These are phyloP conservation scores for Trypanosoma boissoni DNA, from an alignment of 208 protist genomes.

Conservation along the genomic window DNA sequence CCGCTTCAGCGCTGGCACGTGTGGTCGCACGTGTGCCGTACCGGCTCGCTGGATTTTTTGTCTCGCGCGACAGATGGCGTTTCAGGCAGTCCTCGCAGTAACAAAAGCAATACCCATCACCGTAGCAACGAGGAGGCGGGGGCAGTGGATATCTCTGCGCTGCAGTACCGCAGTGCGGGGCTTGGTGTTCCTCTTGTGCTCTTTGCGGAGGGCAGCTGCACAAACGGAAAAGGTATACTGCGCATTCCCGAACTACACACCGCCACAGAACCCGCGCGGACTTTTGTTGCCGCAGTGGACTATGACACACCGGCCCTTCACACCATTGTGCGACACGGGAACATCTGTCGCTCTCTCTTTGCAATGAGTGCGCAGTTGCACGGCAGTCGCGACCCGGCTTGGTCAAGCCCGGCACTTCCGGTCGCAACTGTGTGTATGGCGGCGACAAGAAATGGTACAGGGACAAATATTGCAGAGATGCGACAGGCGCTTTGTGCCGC, in stretches of 20 bases:
- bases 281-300: conserved; percentile 35
- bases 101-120: conserved; percentile 1
- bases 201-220: conserved; percentile 69
- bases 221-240: conserved; percentile 71
- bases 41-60: conserved; percentile 30
- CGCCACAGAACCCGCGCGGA: not conserved
- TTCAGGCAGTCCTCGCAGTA: not conserved
- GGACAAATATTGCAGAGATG: conserved; percentile 19
- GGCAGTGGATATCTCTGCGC: conserved; percentile 22
- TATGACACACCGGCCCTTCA: conserved; percentile 64
- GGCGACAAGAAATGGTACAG: not conserved
- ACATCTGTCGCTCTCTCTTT: conserved; percentile 32
- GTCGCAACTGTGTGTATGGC: conserved; percentile 32
- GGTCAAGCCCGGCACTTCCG: conserved; percentile 59
- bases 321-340: conserved; percentile 42
- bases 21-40: conserved; percentile 52
- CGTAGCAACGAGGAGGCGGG: not conserved
- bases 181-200: conserved; percentile 51
- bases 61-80: conserved; percentile 23
- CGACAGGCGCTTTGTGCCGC: conserved; percentile 33
- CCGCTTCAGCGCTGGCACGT: conserved; percentile 69
- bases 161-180: conserved; percentile 32
- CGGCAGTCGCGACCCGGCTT: conserved; percentile 47
- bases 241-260: conserved; percentile 24
- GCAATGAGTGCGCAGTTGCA: conserved; percentile 44